Evolutionary conservation across 176 grass and related monocot genomes (phyloP), one percentile per base, ranked within the genome.

Genomic region (Carex parvula): DNA sequence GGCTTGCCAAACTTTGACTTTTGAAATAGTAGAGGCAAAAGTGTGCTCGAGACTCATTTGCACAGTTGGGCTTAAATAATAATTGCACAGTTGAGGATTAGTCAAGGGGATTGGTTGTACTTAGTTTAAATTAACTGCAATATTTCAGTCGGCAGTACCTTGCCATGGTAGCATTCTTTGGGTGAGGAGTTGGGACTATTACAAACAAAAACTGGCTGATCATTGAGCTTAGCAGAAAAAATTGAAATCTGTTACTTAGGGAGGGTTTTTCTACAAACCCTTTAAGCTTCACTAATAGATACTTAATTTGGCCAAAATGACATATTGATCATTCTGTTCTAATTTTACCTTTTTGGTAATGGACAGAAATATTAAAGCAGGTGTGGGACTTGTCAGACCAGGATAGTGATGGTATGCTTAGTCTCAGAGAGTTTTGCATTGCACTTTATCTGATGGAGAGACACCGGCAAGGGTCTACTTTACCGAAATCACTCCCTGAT

Each of bases 361-460:
- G 73, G 70, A 72, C 71, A 97, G 94, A 97, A 87, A 84, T 99
- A 52, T 88, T 99, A 77, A 99, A 93, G 78, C 93, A 99, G 89
- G 93, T 95, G 11, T 99, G 97, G 97, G 97, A 95, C 90, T 88
- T 99, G 71, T 99, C 93, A 89, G 97, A 99, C 87, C 97, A 99
- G 93, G 93, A 99, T 84, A 99, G 89, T 64, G 97, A 99, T 85
- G 92, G 93, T 84, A 99, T 99, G 96, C 96, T 99, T 95, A 95
- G 93, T 88, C 88, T 99, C 35, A 89, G 93, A 85, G 96, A 99
- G 62, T 99, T 99, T 60, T 99, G 96, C 72, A 92, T 95, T 85
- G 89, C 96, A 60, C 93, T 99, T 80, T 99, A 94, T 90, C 85
- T 99, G 83, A 99, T 99, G 96, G 96, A 99, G 91, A 89, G 93